These are phyloP conservation scores for Boletus subcaerulescens DNA, from an alignment of 768 basidiomycete species.

Conservation along the genomic window DNA sequence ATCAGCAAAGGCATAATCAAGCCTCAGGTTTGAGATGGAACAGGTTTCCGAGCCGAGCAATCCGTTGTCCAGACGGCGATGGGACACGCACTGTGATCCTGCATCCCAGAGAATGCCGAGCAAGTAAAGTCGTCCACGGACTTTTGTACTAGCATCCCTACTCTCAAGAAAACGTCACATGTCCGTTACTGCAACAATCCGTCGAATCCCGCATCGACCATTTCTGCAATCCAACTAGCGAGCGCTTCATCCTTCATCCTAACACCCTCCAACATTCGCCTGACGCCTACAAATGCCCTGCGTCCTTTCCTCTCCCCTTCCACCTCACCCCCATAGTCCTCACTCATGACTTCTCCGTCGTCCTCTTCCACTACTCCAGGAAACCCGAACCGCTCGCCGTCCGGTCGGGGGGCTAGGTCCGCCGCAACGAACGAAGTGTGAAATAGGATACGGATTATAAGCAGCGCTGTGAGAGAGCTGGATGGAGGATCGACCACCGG, in stretches of 20 bases:
- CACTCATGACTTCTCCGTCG: conserved; percentile 56
- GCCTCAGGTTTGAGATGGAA: conserved; percentile 47
- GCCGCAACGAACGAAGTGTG: conserved; percentile 69
- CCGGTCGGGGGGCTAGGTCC: conserved; percentile 64
- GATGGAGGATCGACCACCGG: conserved; percentile 66
- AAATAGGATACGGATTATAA: conserved; percentile 82
- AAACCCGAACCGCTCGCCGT: conserved; percentile 88
- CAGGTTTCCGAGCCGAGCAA: too few relatives aligned
- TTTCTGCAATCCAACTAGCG: conserved; percentile 58
- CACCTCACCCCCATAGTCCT: conserved; percentile 41
- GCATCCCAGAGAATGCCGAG: background rate
- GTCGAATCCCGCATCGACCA: conserved; percentile 49
- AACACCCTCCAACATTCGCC: conserved; percentile 61
- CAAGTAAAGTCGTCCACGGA: background rate
- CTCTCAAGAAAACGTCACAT: background rate
- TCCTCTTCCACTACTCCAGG: conserved; percentile 77
- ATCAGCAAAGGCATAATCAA: conserved; percentile 76
- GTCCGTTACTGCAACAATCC: conserved; percentile 25
- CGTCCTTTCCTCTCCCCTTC: conserved; percentile 73
- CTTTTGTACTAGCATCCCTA: background rate
- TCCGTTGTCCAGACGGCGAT: too few relatives aligned
- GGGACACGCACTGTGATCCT: too few relatives aligned
- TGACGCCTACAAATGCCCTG: conserved; percentile 62
- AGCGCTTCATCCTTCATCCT: conserved; percentile 61
- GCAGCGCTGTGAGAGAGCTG: conserved; percentile 73